Percentiles rank a stretch among this genome's conserved stretches.
These are phyloP conservation scores for Mortierella polycephala DNA, from an alignment of 371 early-diverging fungal genomes.

Conservation along the genomic window DNA sequence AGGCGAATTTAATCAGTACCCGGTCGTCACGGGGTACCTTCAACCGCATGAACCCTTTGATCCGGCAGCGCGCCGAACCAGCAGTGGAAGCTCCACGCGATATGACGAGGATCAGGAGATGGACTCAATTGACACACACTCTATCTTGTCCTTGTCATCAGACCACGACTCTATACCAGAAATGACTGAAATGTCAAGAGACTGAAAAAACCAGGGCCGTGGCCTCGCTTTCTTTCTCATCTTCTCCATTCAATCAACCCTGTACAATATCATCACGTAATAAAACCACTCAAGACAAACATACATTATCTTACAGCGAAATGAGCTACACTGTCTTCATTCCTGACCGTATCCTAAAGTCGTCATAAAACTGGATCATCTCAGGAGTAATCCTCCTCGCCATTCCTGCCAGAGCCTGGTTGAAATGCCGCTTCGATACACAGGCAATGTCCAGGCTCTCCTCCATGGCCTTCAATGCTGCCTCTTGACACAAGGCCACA, in stretches of 20 bases:
- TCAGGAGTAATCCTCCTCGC: constrained; percentile 89
- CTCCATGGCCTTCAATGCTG: constrained; percentile 92
- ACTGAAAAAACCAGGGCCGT: not conserved
- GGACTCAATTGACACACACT: constrained; percentile 31
- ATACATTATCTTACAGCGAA: not conserved
- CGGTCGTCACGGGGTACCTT: not conserved
- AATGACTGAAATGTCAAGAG: constrained; percentile 30
- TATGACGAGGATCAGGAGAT: constrained; percentile 31
- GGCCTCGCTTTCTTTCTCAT: not conserved
- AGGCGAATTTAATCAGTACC: not conserved
- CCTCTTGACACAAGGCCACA: constrained; percentile 94
- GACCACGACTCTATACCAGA: constrained; percentile 31
- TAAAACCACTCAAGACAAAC: not conserved
- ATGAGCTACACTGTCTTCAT: constrained; percentile 53
- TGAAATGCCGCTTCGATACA: constrained; percentile 79
- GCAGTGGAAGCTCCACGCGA: constrained; percentile 22
- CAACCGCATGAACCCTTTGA: constrained; percentile 7
- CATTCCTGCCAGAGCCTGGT: constrained; percentile 65
- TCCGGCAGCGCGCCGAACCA: constrained; percentile 1
- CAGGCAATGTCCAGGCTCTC: constrained; percentile 71
- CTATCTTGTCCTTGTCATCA: constrained; percentile 29
- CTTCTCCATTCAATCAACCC: not conserved
- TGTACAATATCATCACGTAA: constrained; percentile 6
- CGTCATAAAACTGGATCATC: constrained; percentile 90
- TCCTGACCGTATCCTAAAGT: constrained; percentile 69